Base-by-base conservation (phyloP, 805 yeast species). In the Candida quercuum region DNA sequence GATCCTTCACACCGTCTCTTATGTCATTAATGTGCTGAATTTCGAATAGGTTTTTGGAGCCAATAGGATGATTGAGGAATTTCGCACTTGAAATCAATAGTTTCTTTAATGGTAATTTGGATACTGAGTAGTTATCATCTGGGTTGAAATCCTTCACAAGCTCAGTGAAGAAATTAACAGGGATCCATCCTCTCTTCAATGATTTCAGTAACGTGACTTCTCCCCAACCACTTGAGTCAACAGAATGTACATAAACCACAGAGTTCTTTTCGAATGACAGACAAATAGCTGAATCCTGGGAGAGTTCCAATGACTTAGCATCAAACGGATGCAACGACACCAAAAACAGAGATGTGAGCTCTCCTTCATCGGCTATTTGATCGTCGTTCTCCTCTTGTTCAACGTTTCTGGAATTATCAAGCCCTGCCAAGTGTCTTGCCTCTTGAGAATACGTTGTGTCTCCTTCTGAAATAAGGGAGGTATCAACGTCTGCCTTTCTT, bases 141-240 rank as follows among this genome's bases (percentile, higher is more conserved):
- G 31, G 11, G 9, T 30, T 15, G n/a, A 11, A 3, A 10, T 58
- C 54, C 10, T 57, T 59, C 4, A 77, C 50, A 4, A 64, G 54
- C 41, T 65, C 69, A 5, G 78, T 62, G 51, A 84, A 85, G 60
- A 81, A 85, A 53, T 84, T 85, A 71, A 85, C 79, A 3, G 94
- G 94, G 14, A 84, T 86, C 94, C 94, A 85, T 14, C 94, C 94
- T 44, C 87, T 63, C 48, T 71, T 70, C 36, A 79, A 63, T 12
- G 78, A 66, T 39, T 76, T 78, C 8, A 84, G 60, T 27, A 83
- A 52, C 0, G 89, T 84, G 3, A 84, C 93, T 56, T 85, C 94
- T 42, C 89, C 91, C 94, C 94, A 85, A 0, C 93, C 94, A 16
- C 87, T 78, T 38, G 80, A 81, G 56, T 84, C 93, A 17, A 83